phyloP scores from a whole-genome alignment of 208 protist species.

The Acanthamoeba sp. region DNA sequence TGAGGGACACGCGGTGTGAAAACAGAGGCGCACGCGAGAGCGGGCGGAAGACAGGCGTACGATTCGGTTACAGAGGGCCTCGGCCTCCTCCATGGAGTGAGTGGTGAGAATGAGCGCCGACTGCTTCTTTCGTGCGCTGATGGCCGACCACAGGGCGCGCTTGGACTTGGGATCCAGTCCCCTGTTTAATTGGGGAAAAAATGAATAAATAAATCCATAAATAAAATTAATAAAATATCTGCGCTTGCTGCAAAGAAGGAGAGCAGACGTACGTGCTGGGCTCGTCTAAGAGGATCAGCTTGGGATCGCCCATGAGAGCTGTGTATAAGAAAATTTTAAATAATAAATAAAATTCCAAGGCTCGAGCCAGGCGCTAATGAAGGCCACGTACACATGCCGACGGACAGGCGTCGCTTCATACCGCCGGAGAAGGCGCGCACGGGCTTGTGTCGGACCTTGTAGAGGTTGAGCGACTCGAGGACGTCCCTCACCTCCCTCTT shows the following conservation, averaged over 20 bases:
- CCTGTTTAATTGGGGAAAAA: too few species aligned
- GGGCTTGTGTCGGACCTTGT: slow-evolving; percentile 36
- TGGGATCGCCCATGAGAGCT: slow-evolving; percentile 78
- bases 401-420: slow-evolving; percentile 80
- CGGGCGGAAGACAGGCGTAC: not conserved
- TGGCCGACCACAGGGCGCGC: slow-evolving; percentile 75
- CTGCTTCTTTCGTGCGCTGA: slow-evolving; percentile 70
- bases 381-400: slow-evolving; percentile 68
- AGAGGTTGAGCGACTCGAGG: slow-evolving; percentile 59
- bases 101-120: slow-evolving; percentile 79
- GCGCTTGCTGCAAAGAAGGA: too few species aligned
- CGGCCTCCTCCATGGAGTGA: slow-evolving; percentile 80
- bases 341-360: not conserved
- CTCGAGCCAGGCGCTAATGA: not conserved
- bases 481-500: slow-evolving; percentile 7
- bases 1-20: not conserved
- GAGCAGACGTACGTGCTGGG: slow-evolving; percentile 61
- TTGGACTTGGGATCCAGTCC: slow-evolving; percentile 80
- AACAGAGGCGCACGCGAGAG: slow-evolving; percentile 81
- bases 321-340: not conserved
- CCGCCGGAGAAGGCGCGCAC: slow-evolving; percentile 66
- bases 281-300: slow-evolving; percentile 72
- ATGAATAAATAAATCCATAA: too few species aligned
- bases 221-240: too few species aligned
- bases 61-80: slow-evolving; percentile 72